A percentile compares a stretch with the other conserved stretches of the same genome.
Evolutionary conservation across 2,329 filamentous ascomycete species (phyloP).

Genomic region (Alternaria sp.): DNA sequence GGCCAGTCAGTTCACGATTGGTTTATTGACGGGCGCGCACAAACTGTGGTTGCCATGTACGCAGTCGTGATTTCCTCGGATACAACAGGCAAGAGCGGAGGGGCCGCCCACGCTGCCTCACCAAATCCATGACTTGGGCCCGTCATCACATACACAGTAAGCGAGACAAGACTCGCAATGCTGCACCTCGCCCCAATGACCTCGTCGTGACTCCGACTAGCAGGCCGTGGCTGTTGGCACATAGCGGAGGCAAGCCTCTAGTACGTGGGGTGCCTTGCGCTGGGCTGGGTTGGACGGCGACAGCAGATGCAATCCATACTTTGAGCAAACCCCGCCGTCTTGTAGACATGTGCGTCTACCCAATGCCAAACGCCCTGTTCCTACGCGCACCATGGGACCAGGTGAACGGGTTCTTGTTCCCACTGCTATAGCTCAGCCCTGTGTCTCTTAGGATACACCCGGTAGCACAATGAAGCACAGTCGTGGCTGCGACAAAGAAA

Average conservation of each 20-base stretch:
- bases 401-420: constrained; percentile 21
- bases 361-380: constrained; percentile 12
- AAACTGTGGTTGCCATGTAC: not conserved
- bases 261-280: constrained; percentile 5
- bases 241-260: not conserved
- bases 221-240: constrained; percentile 5
- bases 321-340: constrained; percentile 23
- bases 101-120: constrained; percentile 13
- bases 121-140: constrained; percentile 13
- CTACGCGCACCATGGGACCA: constrained; percentile 21
- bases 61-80: constrained; percentile 8
- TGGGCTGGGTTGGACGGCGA: not conserved
- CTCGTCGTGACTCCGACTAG: constrained; percentile 23
- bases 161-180: constrained; percentile 10
- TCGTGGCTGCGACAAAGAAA: constrained; percentile 2
- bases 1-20: not conserved
- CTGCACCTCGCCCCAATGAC: constrained; percentile 24
- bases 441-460: not conserved
- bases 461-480: constrained; percentile 19
- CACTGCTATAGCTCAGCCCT: constrained; percentile 21
- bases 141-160: constrained; percentile 27
- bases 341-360: constrained; percentile 12
- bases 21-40: not conserved
- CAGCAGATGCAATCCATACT: constrained; percentile 1
- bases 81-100: constrained; percentile 18